Conservation (phyloP, 257 asterid genomes). For the Cruciata laevipes region DNA sequence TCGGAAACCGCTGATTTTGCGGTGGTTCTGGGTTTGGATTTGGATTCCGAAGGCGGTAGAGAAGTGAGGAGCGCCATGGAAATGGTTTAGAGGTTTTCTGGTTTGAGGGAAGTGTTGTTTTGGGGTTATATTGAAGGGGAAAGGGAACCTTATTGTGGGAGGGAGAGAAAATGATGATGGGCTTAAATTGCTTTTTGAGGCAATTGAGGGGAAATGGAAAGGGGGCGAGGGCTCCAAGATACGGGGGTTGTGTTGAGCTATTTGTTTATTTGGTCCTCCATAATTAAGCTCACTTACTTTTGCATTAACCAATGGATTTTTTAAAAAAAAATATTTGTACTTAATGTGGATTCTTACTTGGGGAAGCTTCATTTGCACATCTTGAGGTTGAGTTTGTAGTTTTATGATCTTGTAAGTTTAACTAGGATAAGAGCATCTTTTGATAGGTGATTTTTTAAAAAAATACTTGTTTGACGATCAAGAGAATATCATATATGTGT, state of each 20-base stretch:
- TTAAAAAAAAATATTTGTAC: no score
- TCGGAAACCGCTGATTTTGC: neutral
- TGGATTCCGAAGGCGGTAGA: conserved; percentile 23
- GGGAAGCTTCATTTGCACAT: neutral
- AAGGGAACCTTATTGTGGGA: conserved; percentile 29
- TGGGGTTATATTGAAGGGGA: conserved; percentile 8
- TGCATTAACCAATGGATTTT: neutral
- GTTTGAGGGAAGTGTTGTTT: neutral
- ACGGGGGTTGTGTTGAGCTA: neutral
- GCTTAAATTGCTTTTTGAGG: conserved; percentile 22
- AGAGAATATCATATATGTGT: no score
- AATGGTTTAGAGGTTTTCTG: conserved; percentile 23
- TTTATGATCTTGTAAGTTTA: neutral
- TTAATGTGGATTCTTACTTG: neutral
- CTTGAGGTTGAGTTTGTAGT: neutral
- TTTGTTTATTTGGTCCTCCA: conserved; percentile 7
- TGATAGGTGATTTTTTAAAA: no score
- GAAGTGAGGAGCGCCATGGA: conserved; percentile 62
- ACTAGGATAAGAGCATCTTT: neutral
- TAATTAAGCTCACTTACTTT: conserved; percentile 8
- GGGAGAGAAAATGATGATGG: conserved; percentile 17
- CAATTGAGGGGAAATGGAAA: conserved; percentile 2
- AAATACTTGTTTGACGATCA: no score
- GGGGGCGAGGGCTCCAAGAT: conserved; percentile 4
- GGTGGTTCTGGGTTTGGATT: neutral